Evolutionary conservation across 208 protist genomes (phyloP), one percentile per base, ranked within the genome.

Genomic region (Naegleria gruberi): DNA sequence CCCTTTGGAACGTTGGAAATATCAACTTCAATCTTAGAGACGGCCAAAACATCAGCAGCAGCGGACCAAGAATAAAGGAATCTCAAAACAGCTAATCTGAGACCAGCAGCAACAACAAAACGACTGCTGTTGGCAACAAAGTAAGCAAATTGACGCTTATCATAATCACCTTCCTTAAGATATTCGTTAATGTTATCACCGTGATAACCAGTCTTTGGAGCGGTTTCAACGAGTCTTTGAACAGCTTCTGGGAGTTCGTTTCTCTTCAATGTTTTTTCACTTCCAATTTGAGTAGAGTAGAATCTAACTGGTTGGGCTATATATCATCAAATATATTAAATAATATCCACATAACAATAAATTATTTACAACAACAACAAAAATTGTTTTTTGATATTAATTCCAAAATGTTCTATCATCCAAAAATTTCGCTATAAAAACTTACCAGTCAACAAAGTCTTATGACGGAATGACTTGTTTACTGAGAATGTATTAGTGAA

Each of bases 11-110:
- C 96, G 17, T 91, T 92, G 40, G 94, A 94, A 10, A 99, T 92
- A 93, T 99, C 97, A 34, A 99, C 97, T 95, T 99, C 98, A 90
- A 99, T 95, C 93, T 97, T 97, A 92, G 98, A 97, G 89, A 99
- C 94, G 23, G 98, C 98, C 30, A 99, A 91, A 42, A 97, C 95
- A 92, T 74, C 47, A 23, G 19, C 37, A 44, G 44, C 8, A 34
- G 46, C 46, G 8, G 30, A 30, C 85, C 23, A 74, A 89, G 30
- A 41, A 34, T 41, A 57, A 5, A 89, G 30, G 37, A 89, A 57
- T n/a, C 30, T 74, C 17, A 57, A 45, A 44, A 89, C 46, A 2
- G 74, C 5, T 44, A 43, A 73, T 44, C 40, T 6, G 8, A n/a
- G 12, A 74, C 34, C 85, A 74, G 85, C 46, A 44, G 45, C 47